Percentiles rank a stretch among this genome's conserved stretches.
phyloP scores from a whole-genome alignment of 106 monocot species.

The Gastrodia elata region DNA sequence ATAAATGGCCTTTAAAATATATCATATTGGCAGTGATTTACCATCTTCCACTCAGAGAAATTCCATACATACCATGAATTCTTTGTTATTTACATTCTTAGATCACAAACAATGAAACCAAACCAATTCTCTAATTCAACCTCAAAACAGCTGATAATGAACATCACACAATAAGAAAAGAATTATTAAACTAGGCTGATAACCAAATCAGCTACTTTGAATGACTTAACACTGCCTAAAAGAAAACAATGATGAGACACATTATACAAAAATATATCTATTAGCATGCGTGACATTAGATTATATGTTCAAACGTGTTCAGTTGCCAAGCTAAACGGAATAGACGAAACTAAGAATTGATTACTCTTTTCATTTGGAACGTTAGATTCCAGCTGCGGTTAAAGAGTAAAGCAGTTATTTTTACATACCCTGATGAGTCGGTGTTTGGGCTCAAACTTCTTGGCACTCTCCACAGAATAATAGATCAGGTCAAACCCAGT shows the following conservation, averaged over 20 bases:
- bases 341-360: background rate
- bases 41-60: no score
- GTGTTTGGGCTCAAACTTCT: conserved; percentile 82
- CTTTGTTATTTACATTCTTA: no score
- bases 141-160: no score
- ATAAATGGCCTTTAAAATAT: no score
- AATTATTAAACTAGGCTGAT: no score
- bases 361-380: background rate
- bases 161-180: no score
- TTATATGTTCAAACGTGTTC: background rate
- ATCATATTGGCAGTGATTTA: no score
- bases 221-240: background rate
- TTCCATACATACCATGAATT: no score
- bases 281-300: background rate
- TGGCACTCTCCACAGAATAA: conserved; percentile 56
- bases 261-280: background rate
- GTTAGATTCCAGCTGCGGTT: background rate
- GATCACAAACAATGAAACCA: no score
- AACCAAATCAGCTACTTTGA: no score
- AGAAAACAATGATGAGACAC: background rate
- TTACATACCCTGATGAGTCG: conserved; percentile 73
- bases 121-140: no score
- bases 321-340: background rate
- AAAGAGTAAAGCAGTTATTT: background rate
- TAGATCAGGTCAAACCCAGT: conserved; percentile 80